Conservation (phyloP, 805 yeast species). For the Starmerella vaccinii region DNA sequence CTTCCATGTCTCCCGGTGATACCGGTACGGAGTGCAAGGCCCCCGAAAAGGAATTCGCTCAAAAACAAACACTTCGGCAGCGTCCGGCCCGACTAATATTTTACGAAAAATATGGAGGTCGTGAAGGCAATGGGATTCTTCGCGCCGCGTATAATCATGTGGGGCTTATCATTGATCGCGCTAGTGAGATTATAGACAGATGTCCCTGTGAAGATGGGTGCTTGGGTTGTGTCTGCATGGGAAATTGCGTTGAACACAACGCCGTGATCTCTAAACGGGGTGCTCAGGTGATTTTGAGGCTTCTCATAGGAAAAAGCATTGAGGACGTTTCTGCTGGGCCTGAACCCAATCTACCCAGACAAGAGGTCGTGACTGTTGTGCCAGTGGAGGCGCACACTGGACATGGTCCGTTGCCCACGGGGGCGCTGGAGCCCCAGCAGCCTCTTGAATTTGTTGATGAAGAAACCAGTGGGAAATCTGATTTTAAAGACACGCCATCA, state of each 20-base stretch:
- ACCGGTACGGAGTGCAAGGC: conserved; percentile 92
- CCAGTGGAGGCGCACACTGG: conserved; percentile 14
- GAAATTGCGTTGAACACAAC: conserved; percentile 70
- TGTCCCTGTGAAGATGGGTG: conserved; percentile 62
- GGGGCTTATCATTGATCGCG: conserved; percentile 51
- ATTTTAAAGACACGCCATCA: neutral
- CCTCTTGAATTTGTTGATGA: neutral
- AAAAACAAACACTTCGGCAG: conserved; percentile 54
- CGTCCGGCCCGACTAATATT: conserved; percentile 84
- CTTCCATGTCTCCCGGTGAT: conserved; percentile 58
- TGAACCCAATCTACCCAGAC: conserved; percentile 27
- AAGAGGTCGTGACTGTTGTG: conserved; percentile 12
- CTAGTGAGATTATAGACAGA: conserved; percentile 46
- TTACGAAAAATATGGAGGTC: conserved; percentile 75
- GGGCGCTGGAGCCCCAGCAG: neutral
- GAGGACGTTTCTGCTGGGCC: conserved; percentile 35
- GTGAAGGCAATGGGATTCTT: conserved; percentile 67
- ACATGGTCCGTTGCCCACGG: neutral
- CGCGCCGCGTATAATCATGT: conserved; percentile 70
- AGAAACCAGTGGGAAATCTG: neutral
- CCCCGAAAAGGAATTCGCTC: conserved; percentile 79
- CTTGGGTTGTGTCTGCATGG: conserved; percentile 77
- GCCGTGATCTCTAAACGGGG: conserved; percentile 83
- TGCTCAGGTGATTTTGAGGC: conserved; percentile 56
- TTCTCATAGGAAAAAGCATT: conserved; percentile 46